Base-by-base conservation (phyloP, 2,329 filamentous ascomycete genomes). In the Lecanicillium sp. region DNA sequence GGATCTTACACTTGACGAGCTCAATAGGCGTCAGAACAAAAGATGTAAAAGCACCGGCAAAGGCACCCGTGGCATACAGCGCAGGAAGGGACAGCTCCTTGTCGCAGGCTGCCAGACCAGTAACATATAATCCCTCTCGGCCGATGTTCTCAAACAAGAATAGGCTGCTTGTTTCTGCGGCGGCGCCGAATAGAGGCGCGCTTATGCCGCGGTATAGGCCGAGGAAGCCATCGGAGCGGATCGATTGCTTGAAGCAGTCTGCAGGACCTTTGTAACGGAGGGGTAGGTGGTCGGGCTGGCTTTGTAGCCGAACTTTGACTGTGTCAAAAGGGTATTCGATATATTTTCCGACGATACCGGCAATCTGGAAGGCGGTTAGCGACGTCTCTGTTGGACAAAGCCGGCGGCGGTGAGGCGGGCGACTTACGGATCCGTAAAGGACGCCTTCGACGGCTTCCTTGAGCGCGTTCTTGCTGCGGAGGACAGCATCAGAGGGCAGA, bases 291-390 rank as follows among this genome's bases (percentile, higher is more conserved):
- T 90, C 83, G 25, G 88, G 85, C 60, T 96, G 90, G n/a, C 90
- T 92, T 60, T 98, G 92, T 9, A 98, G 76, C 29, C 92, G 85
- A 43, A 98, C 92, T 65, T 98, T 98, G 60, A 98, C 82, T 0
- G 92, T 98, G 64, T 98, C 92, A 64, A 98, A 98, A 17, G 92
- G 92, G 59, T 95, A 98, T 60, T 98, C 92, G 56, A 98, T 90
- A 59, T 90, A 86, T 68, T 96, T 98, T 45, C 90, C 90, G 27
- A 86, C 80, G 43, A 94, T 78, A 44, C 92, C 92, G 40, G 90
- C 89, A 43, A 76, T 61, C 84, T 88, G 47, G 30, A 33, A 28
- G n/a, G 11, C 12, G 13, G 28, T 33, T 17, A 32, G 20, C 19
- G 33, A 8, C 4, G 5, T 27, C 4, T 9, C 32, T 19, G 15